A percentile compares a stretch with the other conserved stretches of the same genome.
These are phyloP conservation scores for Eucalyptus tenuipes DNA, from an alignment of 345 rosid species.

Conservation along the genomic window DNA sequence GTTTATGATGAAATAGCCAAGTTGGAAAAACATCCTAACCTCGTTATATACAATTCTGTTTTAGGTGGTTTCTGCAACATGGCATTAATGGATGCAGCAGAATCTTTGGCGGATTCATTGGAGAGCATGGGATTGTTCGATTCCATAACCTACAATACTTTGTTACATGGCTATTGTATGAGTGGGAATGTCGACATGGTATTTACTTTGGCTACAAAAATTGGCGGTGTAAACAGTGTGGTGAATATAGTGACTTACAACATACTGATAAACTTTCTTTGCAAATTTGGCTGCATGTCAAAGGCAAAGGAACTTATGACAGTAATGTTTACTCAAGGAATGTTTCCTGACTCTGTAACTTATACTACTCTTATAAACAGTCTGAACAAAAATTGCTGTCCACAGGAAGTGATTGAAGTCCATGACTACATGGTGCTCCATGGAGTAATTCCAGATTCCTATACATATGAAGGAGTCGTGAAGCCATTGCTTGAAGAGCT, in stretches of 20 bases:
- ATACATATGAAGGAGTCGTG: conserved; percentile 16
- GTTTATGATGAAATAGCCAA: conserved; percentile 29
- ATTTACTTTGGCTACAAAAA: conserved; percentile 8
- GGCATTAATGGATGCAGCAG: conserved; percentile 11
- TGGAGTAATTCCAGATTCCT: conserved; percentile 39
- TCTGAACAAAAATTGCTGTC: conserved; percentile 16
- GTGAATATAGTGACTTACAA: conserved; percentile 35
- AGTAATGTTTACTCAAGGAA: conserved; percentile 23
- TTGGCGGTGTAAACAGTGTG: conserved; percentile 10
- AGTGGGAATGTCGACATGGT: conserved; percentile 30
- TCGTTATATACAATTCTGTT: conserved; percentile 39
- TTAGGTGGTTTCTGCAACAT: conserved; percentile 47
- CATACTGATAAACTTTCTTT: conserved; percentile 38
- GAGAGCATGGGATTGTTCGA: conserved; percentile 13
- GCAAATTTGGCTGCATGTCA: conserved; percentile 40
- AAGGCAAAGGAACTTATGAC: conserved; percentile 33
- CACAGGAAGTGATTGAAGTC: conserved; percentile 40
- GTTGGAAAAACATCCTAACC: conserved; percentile 22
- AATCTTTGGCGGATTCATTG: conserved; percentile 3
- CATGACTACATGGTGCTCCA: conserved; percentile 52
- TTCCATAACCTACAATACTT: conserved; percentile 34
- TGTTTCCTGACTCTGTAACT: conserved; percentile 36
- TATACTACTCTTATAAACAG: conserved; percentile 35
- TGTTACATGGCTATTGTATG: conserved; percentile 27
- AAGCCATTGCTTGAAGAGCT: conserved; percentile 23